A percentile compares a stretch with the other conserved stretches of the same genome.
These are phyloP conservation scores for Drechslerella dactyloides DNA, from an alignment of 2,329 filamentous ascomycete species.

Conservation along the genomic window DNA sequence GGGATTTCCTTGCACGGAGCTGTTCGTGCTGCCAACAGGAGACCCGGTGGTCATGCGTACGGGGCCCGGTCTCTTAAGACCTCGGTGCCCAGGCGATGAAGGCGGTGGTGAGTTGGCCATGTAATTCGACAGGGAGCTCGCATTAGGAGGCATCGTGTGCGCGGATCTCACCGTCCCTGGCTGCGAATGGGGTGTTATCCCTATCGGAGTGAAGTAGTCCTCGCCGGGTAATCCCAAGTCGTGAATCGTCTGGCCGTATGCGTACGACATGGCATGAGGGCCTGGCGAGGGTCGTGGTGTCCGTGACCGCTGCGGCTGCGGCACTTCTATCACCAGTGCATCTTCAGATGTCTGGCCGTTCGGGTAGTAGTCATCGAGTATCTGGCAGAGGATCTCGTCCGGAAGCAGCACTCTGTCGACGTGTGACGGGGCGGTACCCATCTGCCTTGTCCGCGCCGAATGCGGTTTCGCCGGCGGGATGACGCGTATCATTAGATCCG, in stretches of 20 bases:
- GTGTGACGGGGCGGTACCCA: slow-evolving; percentile 59
- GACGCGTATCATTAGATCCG: slow-evolving; percentile 83
- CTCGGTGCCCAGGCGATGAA: slow-evolving; percentile 45
- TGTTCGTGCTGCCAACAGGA: slow-evolving; percentile 34
- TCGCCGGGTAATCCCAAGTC: slow-evolving; percentile 66
- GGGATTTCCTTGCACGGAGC: slow-evolving; percentile 25
- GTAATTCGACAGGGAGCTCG: slow-evolving; percentile 42
- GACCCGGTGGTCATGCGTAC: slow-evolving; percentile 48
- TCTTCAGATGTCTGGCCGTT: slow-evolving; percentile 87
- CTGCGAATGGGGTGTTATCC: slow-evolving; percentile 58
- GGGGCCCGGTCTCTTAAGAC: slow-evolving; percentile 44
- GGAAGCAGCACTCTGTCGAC: slow-evolving; percentile 76
- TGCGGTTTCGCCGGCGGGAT: slow-evolving; percentile 66
- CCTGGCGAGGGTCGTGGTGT: slow-evolving; percentile 80
- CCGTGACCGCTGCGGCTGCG: slow-evolving; percentile 62
- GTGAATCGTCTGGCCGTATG: slow-evolving; percentile 39
- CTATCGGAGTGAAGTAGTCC: slow-evolving; percentile 83
- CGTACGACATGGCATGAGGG: slow-evolving; percentile 55
- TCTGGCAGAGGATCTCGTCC: slow-evolving; percentile 80
- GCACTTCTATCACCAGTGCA: slow-evolving; percentile 87
- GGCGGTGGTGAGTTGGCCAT: slow-evolving; percentile 46
- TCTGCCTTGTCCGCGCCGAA: slow-evolving; percentile 40
- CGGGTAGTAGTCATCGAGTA: slow-evolving; percentile 81
- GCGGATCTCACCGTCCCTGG: slow-evolving; percentile 38
- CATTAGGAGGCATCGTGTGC: slow-evolving; percentile 42